Percentiles rank a stretch among this genome's conserved stretches.
phyloP scores from a whole-genome alignment of 2,329 filamentous ascomycete species.

The Basipetospora chlamydospora region DNA sequence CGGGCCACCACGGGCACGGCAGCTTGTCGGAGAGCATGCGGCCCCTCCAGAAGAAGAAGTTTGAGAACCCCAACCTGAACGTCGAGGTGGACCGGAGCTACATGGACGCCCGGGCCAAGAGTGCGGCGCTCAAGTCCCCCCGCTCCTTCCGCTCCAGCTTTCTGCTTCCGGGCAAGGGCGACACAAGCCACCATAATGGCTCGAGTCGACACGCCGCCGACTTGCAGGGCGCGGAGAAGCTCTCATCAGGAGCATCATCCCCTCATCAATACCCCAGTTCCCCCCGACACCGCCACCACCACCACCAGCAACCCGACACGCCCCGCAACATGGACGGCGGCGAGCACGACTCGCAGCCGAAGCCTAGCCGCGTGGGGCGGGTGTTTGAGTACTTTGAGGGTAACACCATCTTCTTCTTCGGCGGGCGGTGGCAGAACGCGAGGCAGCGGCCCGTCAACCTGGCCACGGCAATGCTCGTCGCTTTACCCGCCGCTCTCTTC shows the following conservation, averaged over 20 bases:
- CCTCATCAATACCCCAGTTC: slow-evolving; percentile 31
- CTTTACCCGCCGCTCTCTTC: slow-evolving; percentile 69
- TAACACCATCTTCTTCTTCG: slow-evolving; percentile 80
- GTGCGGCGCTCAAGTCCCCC: slow-evolving; percentile 53
- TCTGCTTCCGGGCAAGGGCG: slow-evolving; percentile 44
- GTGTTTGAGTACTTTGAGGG: slow-evolving; percentile 91
- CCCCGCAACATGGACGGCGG: slow-evolving; percentile 9
- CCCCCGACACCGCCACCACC: slow-evolving; percentile 11
- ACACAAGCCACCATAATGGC: slow-evolving; percentile 26
- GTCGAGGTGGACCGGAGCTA: slow-evolving; percentile 47
- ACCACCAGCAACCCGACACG: neutral
- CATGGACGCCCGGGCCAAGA: slow-evolving; percentile 24
- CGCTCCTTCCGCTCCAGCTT: slow-evolving; percentile 67
- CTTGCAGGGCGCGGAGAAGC: slow-evolving; percentile 56
- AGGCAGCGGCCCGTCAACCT: slow-evolving; percentile 79
- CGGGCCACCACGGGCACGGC: slow-evolving; percentile 35
- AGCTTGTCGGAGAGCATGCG: slow-evolving; percentile 66
- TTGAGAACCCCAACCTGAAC: slow-evolving; percentile 29
- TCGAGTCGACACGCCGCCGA: slow-evolving; percentile 33
- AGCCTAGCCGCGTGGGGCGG: slow-evolving; percentile 34
- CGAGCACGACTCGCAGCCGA: slow-evolving; percentile 16
- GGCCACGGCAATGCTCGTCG: slow-evolving; percentile 65
- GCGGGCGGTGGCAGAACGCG: slow-evolving; percentile 79
- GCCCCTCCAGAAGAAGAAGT: slow-evolving; percentile 46
- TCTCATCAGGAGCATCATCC: slow-evolving; percentile 60